Conservation (phyloP, 2,329 filamentous ascomycete species). For the Colletotrichum gigasporum region DNA sequence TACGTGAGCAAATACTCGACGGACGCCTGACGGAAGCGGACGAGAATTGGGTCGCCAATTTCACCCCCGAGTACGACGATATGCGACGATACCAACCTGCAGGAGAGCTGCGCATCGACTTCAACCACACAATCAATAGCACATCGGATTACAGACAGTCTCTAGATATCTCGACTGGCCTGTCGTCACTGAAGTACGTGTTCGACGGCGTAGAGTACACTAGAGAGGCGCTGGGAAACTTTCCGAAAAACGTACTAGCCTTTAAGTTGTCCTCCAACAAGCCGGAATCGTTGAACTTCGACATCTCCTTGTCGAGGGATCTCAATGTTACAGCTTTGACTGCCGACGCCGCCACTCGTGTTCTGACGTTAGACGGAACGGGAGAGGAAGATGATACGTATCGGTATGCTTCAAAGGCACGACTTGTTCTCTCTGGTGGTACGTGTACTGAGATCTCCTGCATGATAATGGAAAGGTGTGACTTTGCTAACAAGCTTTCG, state of each 20-base stretch:
- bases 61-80: background rate
- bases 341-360: background rate
- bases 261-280: conserved; percentile 33
- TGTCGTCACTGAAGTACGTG: background rate
- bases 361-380: background rate
- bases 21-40: background rate
- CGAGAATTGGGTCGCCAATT: background rate
- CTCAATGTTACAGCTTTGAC: background rate
- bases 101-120: conserved; percentile 11
- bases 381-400: conserved; percentile 2
- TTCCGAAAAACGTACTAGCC: conserved; percentile 35
- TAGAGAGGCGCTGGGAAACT: conserved; percentile 34
- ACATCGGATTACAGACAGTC: background rate
- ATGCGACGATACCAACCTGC: conserved; percentile 22
- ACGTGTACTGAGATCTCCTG: background rate
- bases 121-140: conserved; percentile 34
- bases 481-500: background rate
- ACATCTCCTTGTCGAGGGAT: background rate
- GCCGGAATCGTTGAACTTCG: conserved; percentile 6
- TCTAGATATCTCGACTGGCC: background rate
- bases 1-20: background rate
- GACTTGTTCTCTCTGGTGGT: background rate
- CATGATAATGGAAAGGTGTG: no score
- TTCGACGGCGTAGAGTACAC: conserved; percentile 19
- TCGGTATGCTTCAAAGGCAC: background rate